Conservation (phyloP, 441 rosid genomes). For the Populus hybrid region DNA sequence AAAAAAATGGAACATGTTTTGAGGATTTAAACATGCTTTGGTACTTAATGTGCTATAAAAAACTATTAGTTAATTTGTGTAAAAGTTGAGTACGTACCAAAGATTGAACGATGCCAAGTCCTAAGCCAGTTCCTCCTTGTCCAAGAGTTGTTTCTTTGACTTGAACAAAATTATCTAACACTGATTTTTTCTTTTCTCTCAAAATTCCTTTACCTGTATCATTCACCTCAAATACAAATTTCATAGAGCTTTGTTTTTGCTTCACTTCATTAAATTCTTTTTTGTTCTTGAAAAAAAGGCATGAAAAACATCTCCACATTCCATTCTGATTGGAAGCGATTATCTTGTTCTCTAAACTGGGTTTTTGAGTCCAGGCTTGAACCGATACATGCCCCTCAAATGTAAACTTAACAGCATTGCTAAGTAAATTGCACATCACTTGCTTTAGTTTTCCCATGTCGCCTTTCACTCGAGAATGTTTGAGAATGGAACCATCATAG, state of each 20-base stretch:
- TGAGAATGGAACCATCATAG: conserved; percentile 52
- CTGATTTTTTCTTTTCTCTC: conserved; percentile 49
- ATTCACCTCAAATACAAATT: conserved; percentile 68
- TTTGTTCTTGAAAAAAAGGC: conserved; percentile 22
- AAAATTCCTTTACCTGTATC: conserved; percentile 92
- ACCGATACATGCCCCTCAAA: conserved; percentile 54
- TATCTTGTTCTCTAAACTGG: conserved; percentile 25
- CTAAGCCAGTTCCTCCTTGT: conserved; percentile 80
- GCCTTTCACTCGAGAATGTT: conserved; percentile 51
- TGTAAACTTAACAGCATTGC: conserved; percentile 87
- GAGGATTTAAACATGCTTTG: not conserved
- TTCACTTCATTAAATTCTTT: conserved; percentile 13
- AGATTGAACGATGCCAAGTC: conserved; percentile 93
- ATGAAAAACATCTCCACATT: conserved; percentile 10
- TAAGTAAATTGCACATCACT: conserved; percentile 56
- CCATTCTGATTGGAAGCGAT: conserved; percentile 26
- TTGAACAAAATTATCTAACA: conserved; percentile 82
- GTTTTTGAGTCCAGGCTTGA: conserved; percentile 57
- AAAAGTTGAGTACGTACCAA: conserved; percentile 39
- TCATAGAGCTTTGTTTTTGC: conserved; percentile 29
- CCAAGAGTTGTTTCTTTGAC: conserved; percentile 60
- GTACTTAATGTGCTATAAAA: not conserved
- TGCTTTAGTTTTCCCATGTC: conserved; percentile 63
- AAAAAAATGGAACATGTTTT: not conserved
- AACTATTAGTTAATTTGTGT: not conserved